Evolutionary conservation across 345 rosid genomes (phyloP).

Genomic region (Cardamine chenopodiifolia): DNA sequence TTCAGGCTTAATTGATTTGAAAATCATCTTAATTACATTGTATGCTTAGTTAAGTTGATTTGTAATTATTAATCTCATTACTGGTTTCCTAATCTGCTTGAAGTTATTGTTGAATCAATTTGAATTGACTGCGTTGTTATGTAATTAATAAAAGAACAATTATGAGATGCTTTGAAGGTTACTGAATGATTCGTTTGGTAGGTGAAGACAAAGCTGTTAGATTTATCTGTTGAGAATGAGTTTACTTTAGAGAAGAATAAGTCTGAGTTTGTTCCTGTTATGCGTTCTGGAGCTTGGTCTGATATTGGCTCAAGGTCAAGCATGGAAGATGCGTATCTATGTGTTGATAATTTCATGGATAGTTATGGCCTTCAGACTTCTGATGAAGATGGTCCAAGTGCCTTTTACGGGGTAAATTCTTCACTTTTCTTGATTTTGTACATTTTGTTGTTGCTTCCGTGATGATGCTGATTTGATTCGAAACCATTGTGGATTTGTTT

Average conservation of each 20-base stretch:
- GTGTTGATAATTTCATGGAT: constrained; percentile 62
- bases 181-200: constrained; percentile 45
- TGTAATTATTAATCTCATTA: background rate
- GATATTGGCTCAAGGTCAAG: constrained; percentile 68
- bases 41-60: background rate
- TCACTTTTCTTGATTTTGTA: background rate
- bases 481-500: background rate
- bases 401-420: constrained; percentile 79
- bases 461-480: background rate
- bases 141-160: background rate
- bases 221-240: constrained; percentile 49
- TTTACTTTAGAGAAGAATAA: constrained; percentile 43
- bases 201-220: constrained; percentile 59
- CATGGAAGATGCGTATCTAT: constrained; percentile 81
- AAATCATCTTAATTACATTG: background rate
- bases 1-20: background rate
- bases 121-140: background rate
- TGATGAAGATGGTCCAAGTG: constrained; percentile 59
- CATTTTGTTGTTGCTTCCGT: background rate
- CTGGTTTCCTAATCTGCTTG: constrained; percentile 19
- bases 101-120: background rate
- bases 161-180: constrained; percentile 9
- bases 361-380: constrained; percentile 52
- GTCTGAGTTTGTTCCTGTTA: constrained; percentile 54
- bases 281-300: constrained; percentile 89